phyloP scores from a whole-genome alignment of 139 green algal species.

The Auxenochlorella pyrenoidosa region DNA sequence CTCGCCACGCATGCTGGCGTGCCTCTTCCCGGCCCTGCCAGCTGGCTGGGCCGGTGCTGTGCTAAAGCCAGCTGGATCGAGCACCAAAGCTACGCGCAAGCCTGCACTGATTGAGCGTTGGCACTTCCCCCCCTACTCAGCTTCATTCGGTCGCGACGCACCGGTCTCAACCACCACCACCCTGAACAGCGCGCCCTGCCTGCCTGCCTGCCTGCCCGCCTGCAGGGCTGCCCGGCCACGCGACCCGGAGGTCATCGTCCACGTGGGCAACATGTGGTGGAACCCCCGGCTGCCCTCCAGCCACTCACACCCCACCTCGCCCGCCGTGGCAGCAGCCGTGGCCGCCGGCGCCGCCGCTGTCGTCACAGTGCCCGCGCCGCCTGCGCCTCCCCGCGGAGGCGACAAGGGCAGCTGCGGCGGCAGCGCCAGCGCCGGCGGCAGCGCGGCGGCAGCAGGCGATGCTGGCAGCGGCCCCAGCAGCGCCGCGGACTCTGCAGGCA shows the following conservation, averaged over 20 bases:
- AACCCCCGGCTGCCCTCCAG: constrained; percentile 56
- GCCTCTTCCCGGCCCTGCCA: too few species aligned
- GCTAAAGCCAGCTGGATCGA: too few species aligned
- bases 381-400: background rate
- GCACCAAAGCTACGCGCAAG: too few species aligned
- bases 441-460: background rate
- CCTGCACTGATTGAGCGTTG: too few species aligned
- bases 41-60: too few species aligned
- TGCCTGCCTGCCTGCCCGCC: background rate
- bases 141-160: too few species aligned
- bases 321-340: background rate
- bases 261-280: constrained; percentile 76
- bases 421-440: constrained; percentile 8
- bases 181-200: too few species aligned
- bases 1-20: too few species aligned
- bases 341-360: constrained; percentile 10
- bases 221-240: constrained; percentile 38
- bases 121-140: too few species aligned
- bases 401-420: background rate
- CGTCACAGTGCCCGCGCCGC: constrained; percentile 13
- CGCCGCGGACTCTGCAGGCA: background rate
- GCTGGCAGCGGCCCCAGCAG: background rate
- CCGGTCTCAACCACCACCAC: too few species aligned
- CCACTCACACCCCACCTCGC: background rate
- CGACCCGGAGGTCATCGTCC: constrained; percentile 60